phyloP scores from a whole-genome alignment of 805 yeast genomes.

The Ogataea kodamae region DNA sequence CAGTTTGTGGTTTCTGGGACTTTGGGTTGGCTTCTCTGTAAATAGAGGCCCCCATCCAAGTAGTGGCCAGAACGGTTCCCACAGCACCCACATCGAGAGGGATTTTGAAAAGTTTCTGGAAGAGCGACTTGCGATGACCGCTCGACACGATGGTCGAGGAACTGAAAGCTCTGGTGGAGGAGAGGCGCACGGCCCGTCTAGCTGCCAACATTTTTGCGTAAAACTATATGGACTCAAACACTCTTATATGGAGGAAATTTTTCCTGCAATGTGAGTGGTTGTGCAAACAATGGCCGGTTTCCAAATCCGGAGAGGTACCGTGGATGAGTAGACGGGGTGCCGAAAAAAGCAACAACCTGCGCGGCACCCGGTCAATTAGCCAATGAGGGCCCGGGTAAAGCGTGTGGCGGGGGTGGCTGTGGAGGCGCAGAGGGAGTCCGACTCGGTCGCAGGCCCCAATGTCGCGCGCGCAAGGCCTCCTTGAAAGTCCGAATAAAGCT shows the following conservation, averaged over 20 bases:
- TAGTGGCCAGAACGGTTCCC: conserved; percentile 26
- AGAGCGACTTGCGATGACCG: conserved; percentile 19
- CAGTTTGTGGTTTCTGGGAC: conserved; percentile 42
- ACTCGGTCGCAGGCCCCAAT: too few species aligned
- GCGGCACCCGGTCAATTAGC: conserved; percentile 1
- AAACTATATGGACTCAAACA: not conserved
- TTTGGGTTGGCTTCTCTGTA: conserved; percentile 42
- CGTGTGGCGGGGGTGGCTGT: conserved; percentile 2
- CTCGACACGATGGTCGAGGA: conserved; percentile 18
- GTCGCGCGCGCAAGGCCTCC: too few species aligned
- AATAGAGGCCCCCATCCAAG: conserved; percentile 39
- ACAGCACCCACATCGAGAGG: conserved; percentile 28
- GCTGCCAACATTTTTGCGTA: conserved; percentile 13
- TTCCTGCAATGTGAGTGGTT: conserved; percentile 7
- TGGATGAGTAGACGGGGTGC: conserved; percentile 7
- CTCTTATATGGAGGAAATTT: conserved; percentile 6
- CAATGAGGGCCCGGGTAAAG: conserved; percentile 1
- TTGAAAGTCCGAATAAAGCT: too few species aligned
- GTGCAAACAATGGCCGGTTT: conserved; percentile 3
- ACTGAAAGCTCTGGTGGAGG: conserved; percentile 22
- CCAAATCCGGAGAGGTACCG: conserved; percentile 1
- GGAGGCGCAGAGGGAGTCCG: conserved; percentile 1
- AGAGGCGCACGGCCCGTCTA: conserved; percentile 11
- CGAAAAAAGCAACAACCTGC: conserved; percentile 1
- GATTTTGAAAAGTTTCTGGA: conserved; percentile 25